These are phyloP conservation scores for Cryptosporidium xiaoi DNA, from an alignment of 169 alveolate species.

Conservation along the genomic window DNA sequence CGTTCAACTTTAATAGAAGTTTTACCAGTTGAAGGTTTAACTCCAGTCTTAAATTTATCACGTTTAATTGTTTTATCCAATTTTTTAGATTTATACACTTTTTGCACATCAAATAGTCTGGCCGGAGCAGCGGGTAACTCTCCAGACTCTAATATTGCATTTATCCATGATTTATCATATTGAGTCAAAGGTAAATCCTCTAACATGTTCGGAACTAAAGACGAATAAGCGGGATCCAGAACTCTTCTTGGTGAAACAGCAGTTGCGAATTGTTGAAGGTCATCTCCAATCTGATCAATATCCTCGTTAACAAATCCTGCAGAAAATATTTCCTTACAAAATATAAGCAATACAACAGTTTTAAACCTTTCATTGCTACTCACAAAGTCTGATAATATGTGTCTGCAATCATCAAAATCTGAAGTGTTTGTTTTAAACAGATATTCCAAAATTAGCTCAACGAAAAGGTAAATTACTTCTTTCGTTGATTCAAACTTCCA, in stretches of 20 bases:
- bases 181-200: not conserved
- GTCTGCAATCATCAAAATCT: not conserved
- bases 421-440: slow-evolving; percentile 1
- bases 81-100: slow-evolving; percentile 1
- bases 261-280: not conserved
- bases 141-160: slow-evolving; percentile 1
- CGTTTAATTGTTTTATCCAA: not conserved
- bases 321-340: slow-evolving; percentile 56
- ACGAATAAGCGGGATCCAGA: not conserved
- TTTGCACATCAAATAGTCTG: not conserved
- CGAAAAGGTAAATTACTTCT: not conserved
- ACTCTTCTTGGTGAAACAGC: slow-evolving; percentile 40
- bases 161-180: slow-evolving; percentile 19
- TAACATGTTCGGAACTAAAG: slow-evolving; percentile 9
- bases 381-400: not conserved
- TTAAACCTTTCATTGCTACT: not conserved
- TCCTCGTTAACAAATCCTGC: slow-evolving; percentile 39
- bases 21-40: too few species aligned
- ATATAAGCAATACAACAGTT: not conserved
- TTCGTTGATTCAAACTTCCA: slow-evolving; percentile 18
- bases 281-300: not conserved
- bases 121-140: not conserved
- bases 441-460: not conserved
- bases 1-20: too few species aligned
- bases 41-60: not conserved